Evolutionary conservation across 352 stramenopile genomes (phyloP), one percentile per base, ranked within the genome.

Genomic region (Phytopythium delawarense): DNA sequence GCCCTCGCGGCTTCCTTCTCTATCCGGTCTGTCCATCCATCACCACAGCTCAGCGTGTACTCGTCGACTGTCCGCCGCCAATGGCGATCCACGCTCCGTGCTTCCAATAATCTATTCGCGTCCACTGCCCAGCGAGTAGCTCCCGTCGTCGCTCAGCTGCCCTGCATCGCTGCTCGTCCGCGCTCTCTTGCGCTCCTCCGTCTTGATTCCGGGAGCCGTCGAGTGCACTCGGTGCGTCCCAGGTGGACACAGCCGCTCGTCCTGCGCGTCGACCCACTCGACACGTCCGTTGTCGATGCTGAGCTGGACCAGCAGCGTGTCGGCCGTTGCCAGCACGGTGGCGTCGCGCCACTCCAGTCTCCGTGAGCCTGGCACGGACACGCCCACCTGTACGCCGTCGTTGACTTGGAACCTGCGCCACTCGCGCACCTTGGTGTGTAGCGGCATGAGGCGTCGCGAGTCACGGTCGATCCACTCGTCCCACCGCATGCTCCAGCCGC

Each of bases 401-500:
- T 74, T 60, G 11, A 85, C 71, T 23, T 68, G 58, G 32, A 92
- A 87, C 34, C 64, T 70, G 13, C 84, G 74, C 84, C 84, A 92
- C 40, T 91, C 84, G 3, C 64, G 69, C 21, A 90, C 80, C 48
- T 70, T 69, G 1, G 94, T 97, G 62, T 97, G 83, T 66, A 98
- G 96, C 7, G 92, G 94, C 51, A 93, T 86, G 21, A 99, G 74
- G 6, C 96, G 81, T 13, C 84, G 78, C 11, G 94, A 98, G 60
- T 96, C 79, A 44, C 78, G 85, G 3, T 84, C 59, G 42, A 99
- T 83, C 93, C 94, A 98, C 72, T 99, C 96, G 76, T 99, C 96
- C 97, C 96, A 99, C 54, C 96, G 90, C 18, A 84, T 64, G 7
- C 96, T 97, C 96, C 96, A 99, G 16, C 96, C 96, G 48, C 98